Evolutionary conservation across 2,329 filamentous ascomycete genomes (phyloP).

Genomic region (Diaporthe velutina): DNA sequence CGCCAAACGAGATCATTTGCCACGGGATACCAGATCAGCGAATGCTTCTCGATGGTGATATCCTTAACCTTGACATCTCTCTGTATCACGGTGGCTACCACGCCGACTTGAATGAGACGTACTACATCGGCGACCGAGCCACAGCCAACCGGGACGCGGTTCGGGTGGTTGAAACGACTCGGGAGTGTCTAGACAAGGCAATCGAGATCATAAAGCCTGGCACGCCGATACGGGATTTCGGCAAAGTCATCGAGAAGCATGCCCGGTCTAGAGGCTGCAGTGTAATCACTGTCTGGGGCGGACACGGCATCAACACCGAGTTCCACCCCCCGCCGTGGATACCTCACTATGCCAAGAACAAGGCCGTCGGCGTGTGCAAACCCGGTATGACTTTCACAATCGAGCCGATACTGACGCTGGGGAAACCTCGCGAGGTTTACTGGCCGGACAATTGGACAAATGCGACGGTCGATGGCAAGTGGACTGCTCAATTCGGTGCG

Average conservation of each 20-base stretch:
- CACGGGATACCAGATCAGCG: conserved; percentile 97
- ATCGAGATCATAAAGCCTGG: conserved; percentile 95
- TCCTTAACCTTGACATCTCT: conserved; percentile 96
- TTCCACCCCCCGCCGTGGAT: conserved; percentile 97
- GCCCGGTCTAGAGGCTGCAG: conserved; percentile 88
- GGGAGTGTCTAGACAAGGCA: conserved; percentile 88
- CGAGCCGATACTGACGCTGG: conserved; percentile 98
- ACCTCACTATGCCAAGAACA: conserved; percentile 98
- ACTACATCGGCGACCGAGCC: conserved; percentile 94
- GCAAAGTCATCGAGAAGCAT: conserved; percentile 94
- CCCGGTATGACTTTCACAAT: conserved; percentile 99
- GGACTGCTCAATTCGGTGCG: conserved; percentile 90
- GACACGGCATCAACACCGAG: conserved; percentile 92
- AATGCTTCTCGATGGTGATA: conserved; percentile 89
- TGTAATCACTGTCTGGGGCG: conserved; percentile 95
- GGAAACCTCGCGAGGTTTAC: conserved; percentile 90
- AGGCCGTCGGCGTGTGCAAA: conserved; percentile 93
- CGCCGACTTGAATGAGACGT: conserved; percentile 97
- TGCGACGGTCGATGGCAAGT: conserved; percentile 88
- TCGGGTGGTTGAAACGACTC: conserved; percentile 88
- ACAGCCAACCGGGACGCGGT: conserved; percentile 87
- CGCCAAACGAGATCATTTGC: conserved; percentile 96
- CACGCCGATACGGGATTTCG: conserved; percentile 91
- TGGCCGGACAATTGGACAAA: conserved; percentile 99
- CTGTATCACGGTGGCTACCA: conserved; percentile 96